Evolutionary conservation across 2,329 filamentous ascomycete genomes (phyloP).

Genomic region (Aspergillus ustus): DNA sequence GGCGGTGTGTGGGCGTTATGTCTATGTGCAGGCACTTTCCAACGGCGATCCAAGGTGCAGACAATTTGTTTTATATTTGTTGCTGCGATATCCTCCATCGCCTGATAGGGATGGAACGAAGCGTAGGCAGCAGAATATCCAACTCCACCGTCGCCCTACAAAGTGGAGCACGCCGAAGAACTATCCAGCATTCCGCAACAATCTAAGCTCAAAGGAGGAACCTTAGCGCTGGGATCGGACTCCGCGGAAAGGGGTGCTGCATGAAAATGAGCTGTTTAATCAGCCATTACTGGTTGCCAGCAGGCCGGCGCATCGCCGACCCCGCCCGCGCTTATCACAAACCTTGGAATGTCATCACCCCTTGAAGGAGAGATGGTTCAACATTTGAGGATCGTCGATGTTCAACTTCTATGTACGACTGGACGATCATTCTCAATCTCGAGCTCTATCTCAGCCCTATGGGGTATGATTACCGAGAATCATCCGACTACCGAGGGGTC

Average conservation of each 20-base stretch:
- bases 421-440: too few relatives aligned
- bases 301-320: too few relatives aligned
- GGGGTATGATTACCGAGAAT: too few relatives aligned
- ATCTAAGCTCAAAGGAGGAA: not conserved
- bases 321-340: too few relatives aligned
- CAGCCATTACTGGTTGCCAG: not conserved
- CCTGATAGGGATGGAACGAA: not conserved
- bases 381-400: too few relatives aligned
- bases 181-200: not conserved
- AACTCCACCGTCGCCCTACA: not conserved
- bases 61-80: not conserved
- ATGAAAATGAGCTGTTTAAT: not conserved
- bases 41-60: not conserved
- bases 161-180: not conserved
- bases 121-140: not conserved
- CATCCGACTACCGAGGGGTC: not conserved
- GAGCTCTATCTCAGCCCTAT: too few relatives aligned
- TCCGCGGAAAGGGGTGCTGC: not conserved
- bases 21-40: not conserved
- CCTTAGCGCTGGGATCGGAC: not conserved
- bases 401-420: too few relatives aligned
- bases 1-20: not conserved
- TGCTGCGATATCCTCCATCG: not conserved
- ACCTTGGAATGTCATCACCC: too few relatives aligned
- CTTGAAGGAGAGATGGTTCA: too few relatives aligned